These are phyloP conservation scores for Tricholoma matsutake DNA, from an alignment of 768 basidiomycete genomes.

Conservation along the genomic window DNA sequence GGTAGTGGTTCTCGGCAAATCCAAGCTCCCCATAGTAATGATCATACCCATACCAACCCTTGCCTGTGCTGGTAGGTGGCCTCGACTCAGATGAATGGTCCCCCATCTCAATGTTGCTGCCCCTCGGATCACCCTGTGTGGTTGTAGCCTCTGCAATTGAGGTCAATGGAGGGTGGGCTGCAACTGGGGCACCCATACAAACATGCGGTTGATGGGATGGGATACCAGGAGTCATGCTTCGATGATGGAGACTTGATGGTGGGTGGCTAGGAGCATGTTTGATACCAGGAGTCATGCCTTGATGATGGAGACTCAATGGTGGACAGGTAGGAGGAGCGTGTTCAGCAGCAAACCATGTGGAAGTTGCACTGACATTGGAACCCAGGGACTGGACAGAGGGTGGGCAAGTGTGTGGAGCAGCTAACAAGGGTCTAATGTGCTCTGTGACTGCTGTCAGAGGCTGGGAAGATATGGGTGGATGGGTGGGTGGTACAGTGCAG, in stretches of 20 bases:
- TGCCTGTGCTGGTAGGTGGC: neutral
- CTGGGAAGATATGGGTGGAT: neutral
- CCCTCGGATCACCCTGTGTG: neutral
- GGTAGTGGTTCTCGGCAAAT: neutral
- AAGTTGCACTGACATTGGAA: neutral
- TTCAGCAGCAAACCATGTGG: neutral
- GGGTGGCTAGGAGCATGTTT: neutral
- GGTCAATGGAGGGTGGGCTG: too few relatives aligned
- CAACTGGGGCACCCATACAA: too few relatives aligned
- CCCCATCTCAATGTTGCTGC: neutral
- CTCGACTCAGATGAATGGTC: neutral
- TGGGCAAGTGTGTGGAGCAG: neutral
- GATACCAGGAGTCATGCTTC: too few relatives aligned
- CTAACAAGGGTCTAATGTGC: neutral
- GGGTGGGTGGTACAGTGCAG: neutral
- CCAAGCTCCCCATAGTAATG: neutral
- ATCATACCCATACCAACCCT: neutral
- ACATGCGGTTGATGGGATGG: too few relatives aligned
- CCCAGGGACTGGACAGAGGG: neutral
- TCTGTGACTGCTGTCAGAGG: too few relatives aligned
- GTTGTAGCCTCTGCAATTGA: too few relatives aligned
- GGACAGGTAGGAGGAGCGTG: too few relatives aligned
- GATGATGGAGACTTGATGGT: neutral
- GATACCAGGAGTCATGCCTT: neutral
- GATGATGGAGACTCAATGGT: neutral